These are phyloP conservation scores for Ascochyta viciae-villosae DNA, from an alignment of 2,329 filamentous ascomycete genomes.

Conservation along the genomic window DNA sequence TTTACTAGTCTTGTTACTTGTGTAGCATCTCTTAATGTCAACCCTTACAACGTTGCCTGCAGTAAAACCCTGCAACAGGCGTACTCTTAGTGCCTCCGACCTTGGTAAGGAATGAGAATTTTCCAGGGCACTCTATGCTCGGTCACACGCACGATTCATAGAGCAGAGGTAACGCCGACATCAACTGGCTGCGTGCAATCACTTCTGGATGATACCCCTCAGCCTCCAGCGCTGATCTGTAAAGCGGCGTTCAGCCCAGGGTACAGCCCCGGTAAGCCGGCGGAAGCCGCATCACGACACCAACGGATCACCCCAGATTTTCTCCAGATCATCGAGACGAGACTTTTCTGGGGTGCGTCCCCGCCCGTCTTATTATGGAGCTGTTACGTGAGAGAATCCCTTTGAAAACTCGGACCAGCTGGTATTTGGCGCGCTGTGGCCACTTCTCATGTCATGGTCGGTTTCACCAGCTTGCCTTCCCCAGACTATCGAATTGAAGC, in stretches of 20 bases:
- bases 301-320: constrained; percentile 11
- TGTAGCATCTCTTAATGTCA: neutral
- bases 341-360: constrained; percentile 10
- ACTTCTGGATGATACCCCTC: neutral
- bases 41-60: neutral
- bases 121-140: neutral
- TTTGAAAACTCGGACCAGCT: neutral
- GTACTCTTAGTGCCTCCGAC: constrained; percentile 1
- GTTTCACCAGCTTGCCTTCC: neutral
- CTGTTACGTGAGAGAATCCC: constrained; percentile 18
- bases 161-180: neutral
- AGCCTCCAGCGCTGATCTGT: neutral
- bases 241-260: constrained; percentile 3
- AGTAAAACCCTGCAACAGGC: neutral
- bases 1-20: constrained; percentile 1
- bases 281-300: constrained; percentile 9
- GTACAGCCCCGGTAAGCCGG: constrained; percentile 1
- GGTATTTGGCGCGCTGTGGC: neutral
- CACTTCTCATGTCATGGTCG: neutral
- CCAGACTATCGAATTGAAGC: neutral
- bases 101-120: constrained; percentile 3
- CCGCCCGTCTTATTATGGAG: constrained; percentile 20
- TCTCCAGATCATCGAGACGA: constrained; percentile 5
- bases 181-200: neutral
- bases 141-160: neutral